phyloP scores from a whole-genome alignment of 306 rosid genomes.

The Myrica gale region DNA sequence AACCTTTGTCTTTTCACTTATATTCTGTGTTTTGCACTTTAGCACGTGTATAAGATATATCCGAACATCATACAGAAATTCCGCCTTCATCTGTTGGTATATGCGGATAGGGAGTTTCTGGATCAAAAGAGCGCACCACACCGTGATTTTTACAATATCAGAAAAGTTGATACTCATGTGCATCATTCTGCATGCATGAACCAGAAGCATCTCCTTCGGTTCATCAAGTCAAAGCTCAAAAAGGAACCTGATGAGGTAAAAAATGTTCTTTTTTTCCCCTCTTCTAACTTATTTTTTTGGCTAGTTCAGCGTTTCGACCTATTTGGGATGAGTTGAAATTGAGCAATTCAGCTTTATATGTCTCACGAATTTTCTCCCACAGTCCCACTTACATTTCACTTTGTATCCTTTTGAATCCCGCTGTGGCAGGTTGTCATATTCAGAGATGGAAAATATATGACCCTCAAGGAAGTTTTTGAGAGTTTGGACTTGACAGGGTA shows the following conservation, averaged over 20 bases:
- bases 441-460: conserved; percentile 91
- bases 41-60: conserved; percentile 34
- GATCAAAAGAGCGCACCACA: conserved; percentile 82
- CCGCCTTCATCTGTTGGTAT: conserved; percentile 73
- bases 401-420: conserved; percentile 21
- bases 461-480: conserved; percentile 86
- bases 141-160: conserved; percentile 83
- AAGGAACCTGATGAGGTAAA: conserved; percentile 85
- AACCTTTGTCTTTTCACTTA: conserved; percentile 18
- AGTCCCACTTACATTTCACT: conserved; percentile 23
- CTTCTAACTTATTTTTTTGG: not conserved
- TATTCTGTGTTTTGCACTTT: conserved; percentile 12
- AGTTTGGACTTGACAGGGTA: conserved; percentile 92
- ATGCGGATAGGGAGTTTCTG: conserved; percentile 70
- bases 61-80: conserved; percentile 64
- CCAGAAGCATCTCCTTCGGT: conserved; percentile 87
- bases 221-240: conserved; percentile 73
- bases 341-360: not conserved
- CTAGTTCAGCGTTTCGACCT: conserved; percentile 4
- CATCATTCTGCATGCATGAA: conserved; percentile 98
- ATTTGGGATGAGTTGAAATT: not conserved
- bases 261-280: not conserved
- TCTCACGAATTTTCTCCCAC: not conserved
- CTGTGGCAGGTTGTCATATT: conserved; percentile 77
- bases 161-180: conserved; percentile 88